phyloP scores from a whole-genome alignment of 1,139 yeast species.

The Hyphopichia buzzinii region DNA sequence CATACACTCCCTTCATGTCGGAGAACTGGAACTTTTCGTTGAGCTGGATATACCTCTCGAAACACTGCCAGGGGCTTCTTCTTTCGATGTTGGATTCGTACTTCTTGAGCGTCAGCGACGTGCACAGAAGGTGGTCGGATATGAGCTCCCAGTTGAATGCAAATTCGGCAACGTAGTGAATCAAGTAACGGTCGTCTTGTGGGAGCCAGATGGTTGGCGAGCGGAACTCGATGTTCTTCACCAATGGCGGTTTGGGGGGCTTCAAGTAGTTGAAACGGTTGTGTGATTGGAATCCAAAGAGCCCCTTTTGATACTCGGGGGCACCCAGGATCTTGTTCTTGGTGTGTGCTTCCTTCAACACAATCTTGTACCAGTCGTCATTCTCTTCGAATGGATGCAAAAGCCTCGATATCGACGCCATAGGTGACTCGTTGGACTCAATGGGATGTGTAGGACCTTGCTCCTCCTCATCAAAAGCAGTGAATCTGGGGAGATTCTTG shows the following conservation, averaged over 20 bases:
- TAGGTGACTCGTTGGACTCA: constrained; percentile 24
- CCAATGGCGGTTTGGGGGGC: constrained; percentile 87
- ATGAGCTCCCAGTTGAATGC: constrained; percentile 93
- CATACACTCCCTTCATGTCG: constrained; percentile 86
- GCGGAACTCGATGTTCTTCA: constrained; percentile 73
- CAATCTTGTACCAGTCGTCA: constrained; percentile 60
- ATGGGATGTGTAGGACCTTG: constrained; percentile 17
- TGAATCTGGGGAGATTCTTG: constrained; percentile 52
- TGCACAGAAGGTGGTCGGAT: constrained; percentile 69
- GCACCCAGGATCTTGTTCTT: constrained; percentile 17
- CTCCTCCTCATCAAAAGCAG: constrained; percentile 46
- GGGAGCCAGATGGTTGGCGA: constrained; percentile 97
- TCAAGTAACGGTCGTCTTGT: constrained; percentile 79
- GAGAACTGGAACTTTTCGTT: constrained; percentile 82
- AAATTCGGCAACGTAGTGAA: constrained; percentile 80
- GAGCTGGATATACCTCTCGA: constrained; percentile 90
- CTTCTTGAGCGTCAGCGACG: constrained; percentile 56
- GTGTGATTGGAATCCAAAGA: constrained; percentile 58
- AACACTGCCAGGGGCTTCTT: constrained; percentile 98
- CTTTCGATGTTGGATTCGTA: constrained; percentile 88
- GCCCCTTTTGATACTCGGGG: constrained; percentile 52
- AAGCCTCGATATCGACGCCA: constrained; percentile 52
- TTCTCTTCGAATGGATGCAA: constrained; percentile 62
- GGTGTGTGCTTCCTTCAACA: constrained; percentile 36
- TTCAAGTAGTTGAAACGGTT: constrained; percentile 61